Evolutionary conservation across 306 rosid genomes (phyloP).

Genomic region (Lotus japonicus): DNA sequence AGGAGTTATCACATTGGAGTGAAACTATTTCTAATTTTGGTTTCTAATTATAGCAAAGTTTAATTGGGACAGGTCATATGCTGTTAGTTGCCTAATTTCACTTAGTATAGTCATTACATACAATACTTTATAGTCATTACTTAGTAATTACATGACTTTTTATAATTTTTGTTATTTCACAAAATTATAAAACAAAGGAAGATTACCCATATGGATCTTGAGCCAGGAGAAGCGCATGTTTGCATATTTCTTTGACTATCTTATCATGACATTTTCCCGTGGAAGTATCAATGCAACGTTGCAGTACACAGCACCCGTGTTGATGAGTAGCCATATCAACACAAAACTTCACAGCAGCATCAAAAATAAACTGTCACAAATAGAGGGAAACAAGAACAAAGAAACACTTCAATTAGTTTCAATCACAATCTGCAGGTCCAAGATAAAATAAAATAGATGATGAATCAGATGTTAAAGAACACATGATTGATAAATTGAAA

Average conservation of each 20-base stretch:
- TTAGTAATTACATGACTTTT: neutral
- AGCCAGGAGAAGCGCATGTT: slow-evolving; percentile 54
- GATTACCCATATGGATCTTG: slow-evolving; percentile 72
- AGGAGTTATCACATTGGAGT: neutral
- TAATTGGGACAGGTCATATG: neutral
- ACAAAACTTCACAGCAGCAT: slow-evolving; percentile 53
- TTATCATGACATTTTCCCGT: slow-evolving; percentile 37
- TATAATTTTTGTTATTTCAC: neutral
- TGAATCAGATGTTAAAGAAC: too few relatives aligned
- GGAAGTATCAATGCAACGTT: slow-evolving; percentile 57
- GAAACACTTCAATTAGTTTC: neutral
- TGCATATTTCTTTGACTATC: slow-evolving; percentile 49
- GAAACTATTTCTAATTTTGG: neutral
- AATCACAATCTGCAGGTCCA: neutral
- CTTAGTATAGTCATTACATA: neutral
- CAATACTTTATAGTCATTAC: too few relatives aligned
- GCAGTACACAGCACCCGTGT: slow-evolving; percentile 79
- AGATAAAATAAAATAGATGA: too few relatives aligned
- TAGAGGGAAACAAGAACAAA: neutral
- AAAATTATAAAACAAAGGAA: neutral
- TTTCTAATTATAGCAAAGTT: too few relatives aligned
- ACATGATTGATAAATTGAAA: neutral
- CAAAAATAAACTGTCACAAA: slow-evolving; percentile 51
- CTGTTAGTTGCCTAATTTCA: neutral
- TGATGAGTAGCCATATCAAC: slow-evolving; percentile 62